Evolutionary conservation across 2,329 filamentous ascomycete genomes (phyloP).

Genomic region (Zalaria sp.): DNA sequence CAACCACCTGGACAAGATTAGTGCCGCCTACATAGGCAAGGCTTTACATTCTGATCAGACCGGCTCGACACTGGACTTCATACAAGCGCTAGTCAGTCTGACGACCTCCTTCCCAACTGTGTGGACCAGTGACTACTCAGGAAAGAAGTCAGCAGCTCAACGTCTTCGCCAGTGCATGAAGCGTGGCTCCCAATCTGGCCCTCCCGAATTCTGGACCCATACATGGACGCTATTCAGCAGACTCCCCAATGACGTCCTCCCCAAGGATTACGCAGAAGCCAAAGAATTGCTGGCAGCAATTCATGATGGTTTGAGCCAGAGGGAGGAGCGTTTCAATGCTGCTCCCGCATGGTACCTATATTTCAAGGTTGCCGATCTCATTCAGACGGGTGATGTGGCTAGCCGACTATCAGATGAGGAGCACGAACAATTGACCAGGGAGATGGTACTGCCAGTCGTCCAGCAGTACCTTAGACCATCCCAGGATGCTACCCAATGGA

Average conservation of each 20-base stretch:
- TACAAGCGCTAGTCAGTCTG: slow-evolving; percentile 51
- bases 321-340: slow-evolving; percentile 60
- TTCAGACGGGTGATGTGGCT: slow-evolving; percentile 21
- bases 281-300: slow-evolving; percentile 52
- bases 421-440: slow-evolving; percentile 28
- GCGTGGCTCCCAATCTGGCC: slow-evolving; percentile 70
- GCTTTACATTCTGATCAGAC: slow-evolving; percentile 58
- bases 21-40: slow-evolving; percentile 58
- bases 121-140: slow-evolving; percentile 55
- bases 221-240: slow-evolving; percentile 46
- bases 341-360: slow-evolving; percentile 63
- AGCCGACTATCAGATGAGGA: slow-evolving; percentile 26
- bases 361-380: slow-evolving; percentile 42
- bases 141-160: slow-evolving; percentile 40
- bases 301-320: slow-evolving; percentile 54
- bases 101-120: slow-evolving; percentile 51
- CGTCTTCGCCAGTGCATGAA: slow-evolving; percentile 60
- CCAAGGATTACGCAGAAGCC: slow-evolving; percentile 35
- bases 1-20: slow-evolving; percentile 38
- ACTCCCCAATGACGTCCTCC: slow-evolving; percentile 45
- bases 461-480: slow-evolving; percentile 37
- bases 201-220: slow-evolving; percentile 57
- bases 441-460: slow-evolving; percentile 38
- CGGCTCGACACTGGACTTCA: slow-evolving; percentile 59
- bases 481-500: slow-evolving; percentile 34